Evolutionary conservation across 2,329 filamentous ascomycete species (phyloP).

Genomic region (Ceratocystis eucalypticola): DNA sequence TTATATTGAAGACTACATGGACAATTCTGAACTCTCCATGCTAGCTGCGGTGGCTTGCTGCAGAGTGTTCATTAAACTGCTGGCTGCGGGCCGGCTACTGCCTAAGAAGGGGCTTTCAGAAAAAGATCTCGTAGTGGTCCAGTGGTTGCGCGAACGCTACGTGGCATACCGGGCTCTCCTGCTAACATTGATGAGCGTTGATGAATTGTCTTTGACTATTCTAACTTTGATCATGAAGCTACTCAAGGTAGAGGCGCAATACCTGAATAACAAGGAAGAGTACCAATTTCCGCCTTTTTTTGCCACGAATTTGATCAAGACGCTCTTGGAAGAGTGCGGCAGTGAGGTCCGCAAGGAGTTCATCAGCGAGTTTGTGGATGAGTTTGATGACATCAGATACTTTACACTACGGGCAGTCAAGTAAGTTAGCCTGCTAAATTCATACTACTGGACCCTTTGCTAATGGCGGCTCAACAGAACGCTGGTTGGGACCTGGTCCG

Average conservation of each 20-base stretch:
- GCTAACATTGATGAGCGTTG: constrained; percentile 45
- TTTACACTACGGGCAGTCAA: constrained; percentile 64
- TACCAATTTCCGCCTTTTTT: constrained; percentile 47
- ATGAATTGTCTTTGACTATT: constrained; percentile 53
- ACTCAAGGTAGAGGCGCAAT: constrained; percentile 62
- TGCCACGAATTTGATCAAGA: constrained; percentile 26
- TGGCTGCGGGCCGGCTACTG: constrained; percentile 57
- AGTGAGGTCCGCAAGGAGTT: constrained; percentile 57
- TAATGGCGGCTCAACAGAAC: constrained; percentile 24
- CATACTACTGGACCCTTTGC: background rate
- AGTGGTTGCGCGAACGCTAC: constrained; percentile 66
- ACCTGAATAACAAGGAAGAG: constrained; percentile 46
- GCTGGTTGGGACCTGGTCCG: constrained; percentile 23
- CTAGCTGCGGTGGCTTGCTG: constrained; percentile 70
- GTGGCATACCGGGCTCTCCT: constrained; percentile 55
- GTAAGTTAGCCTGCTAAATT: constrained; percentile 35
- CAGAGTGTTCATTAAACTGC: constrained; percentile 69
- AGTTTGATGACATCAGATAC: constrained; percentile 73
- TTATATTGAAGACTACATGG: constrained; percentile 34
- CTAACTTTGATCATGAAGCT: constrained; percentile 72
- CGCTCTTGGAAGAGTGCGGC: constrained; percentile 44
- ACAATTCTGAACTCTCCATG: constrained; percentile 43
- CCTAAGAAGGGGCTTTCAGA: constrained; percentile 53
- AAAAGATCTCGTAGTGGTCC: constrained; percentile 58
- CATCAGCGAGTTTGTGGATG: constrained; percentile 60